Base-by-base conservation (phyloP, 2,329 filamentous ascomycete genomes). In the Aspergillus alliaceus region DNA sequence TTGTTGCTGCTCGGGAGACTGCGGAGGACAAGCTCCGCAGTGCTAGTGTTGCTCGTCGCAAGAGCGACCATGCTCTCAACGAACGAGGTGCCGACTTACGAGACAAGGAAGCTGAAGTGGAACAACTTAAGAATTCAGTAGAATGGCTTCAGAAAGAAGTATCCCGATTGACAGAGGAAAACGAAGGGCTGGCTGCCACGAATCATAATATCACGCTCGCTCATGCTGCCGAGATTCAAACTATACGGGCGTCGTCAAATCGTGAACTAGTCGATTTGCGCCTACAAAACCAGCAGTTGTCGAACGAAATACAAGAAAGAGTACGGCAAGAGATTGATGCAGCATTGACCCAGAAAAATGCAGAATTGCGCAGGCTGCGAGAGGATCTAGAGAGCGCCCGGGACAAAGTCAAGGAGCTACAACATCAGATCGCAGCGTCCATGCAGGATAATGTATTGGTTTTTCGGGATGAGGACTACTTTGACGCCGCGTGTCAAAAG, bases 401-500 rank as follows among this genome's bases (percentile, higher is more conserved):
- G 52, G 82, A 86, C 64, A 82, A 86, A 66, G 82, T 88, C 63
- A 80, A 84, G 63, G 77, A 79, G 20, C 73, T 88, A 48, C 85
- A 88, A 65, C 78, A 81, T 60, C 81, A 87, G 66, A 85, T 88
- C 37, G 75, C 86, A 25, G 77, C 79, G 2, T 79, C 82, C 32
- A 80, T 81, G 53, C 81, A 82, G 59, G 88, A 91, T 66, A 85
- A 90, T 64, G 93, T 96, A 77, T 86, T 98, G 61, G 84, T 84
- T 49, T 82, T 92, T 60, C 86, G 86, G 64, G 92, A 97, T 70
- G 93, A 97, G 73, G 93, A 97, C 77, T 93, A 97, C 80, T 98
- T 99, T 71, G 92, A 97, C 69, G 86, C 86, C 67, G 90, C 93
- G 40, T 99, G 95, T 73, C 92, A 97, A 74, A 90, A 96, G 75